Conservation (phyloP, 1,284 basidiomycete species). For the Mycena sp. region DNA sequence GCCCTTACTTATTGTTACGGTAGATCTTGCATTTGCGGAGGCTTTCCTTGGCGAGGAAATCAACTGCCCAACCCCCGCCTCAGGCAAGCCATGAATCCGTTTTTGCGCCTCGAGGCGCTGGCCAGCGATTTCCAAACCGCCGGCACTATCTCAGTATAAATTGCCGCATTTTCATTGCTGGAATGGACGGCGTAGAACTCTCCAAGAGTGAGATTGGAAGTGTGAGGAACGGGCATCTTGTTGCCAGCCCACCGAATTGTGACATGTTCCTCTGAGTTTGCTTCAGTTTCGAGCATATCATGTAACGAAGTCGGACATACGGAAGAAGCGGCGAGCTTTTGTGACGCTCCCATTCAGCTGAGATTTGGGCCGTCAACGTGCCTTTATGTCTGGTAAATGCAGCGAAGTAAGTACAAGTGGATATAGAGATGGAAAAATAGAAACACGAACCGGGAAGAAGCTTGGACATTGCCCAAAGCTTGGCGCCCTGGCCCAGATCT, state of each 20-base stretch:
- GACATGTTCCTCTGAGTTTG: neutral
- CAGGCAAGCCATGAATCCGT: slow-evolving; percentile 7
- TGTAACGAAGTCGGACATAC: neutral
- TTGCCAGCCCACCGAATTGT: neutral
- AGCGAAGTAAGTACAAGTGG: neutral
- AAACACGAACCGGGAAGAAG: neutral
- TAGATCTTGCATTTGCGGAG: slow-evolving; percentile 8
- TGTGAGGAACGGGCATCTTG: neutral
- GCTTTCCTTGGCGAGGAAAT: slow-evolving; percentile 7
- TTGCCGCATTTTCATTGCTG: neutral
- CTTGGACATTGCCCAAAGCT: neutral
- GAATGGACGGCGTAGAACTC: slow-evolving; percentile 6
- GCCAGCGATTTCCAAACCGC: neutral
- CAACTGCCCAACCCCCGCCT: neutral
- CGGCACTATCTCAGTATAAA: slow-evolving; percentile 1
- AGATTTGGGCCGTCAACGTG: slow-evolving; percentile 1
- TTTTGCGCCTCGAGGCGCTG: neutral
- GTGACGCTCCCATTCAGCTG: slow-evolving; percentile 4
- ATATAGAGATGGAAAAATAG: neutral
- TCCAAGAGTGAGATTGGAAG: slow-evolving; percentile 2
- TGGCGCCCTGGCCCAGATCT: slow-evolving; percentile 5
- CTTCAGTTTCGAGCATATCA: neutral
- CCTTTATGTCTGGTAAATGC: neutral
- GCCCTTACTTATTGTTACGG: neutral
- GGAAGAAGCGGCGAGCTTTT: slow-evolving; percentile 1